Percentiles rank a stretch among this genome's conserved stretches.
phyloP scores from a whole-genome alignment of 2,329 filamentous ascomycete genomes.

The Aspergillus vadensis region DNA sequence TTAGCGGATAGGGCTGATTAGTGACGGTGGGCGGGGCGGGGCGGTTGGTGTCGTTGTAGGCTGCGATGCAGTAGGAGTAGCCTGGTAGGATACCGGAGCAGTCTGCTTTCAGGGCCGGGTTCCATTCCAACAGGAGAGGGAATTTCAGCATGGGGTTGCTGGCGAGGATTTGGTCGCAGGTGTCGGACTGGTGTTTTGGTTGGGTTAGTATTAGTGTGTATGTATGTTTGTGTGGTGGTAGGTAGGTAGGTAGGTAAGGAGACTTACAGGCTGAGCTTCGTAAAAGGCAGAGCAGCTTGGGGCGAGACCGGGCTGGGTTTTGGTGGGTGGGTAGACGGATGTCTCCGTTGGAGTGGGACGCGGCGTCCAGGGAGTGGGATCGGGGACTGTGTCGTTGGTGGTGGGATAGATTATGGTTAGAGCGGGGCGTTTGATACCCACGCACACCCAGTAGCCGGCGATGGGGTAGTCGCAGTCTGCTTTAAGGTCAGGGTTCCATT shows the following conservation, averaged over 20 bases:
- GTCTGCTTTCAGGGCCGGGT: conserved; percentile 13
- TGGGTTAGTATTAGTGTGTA: background rate
- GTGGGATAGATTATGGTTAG: conserved; percentile 5
- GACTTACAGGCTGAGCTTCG: conserved; percentile 8
- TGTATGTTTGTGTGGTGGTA: background rate
- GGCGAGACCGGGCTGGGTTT: conserved; percentile 8
- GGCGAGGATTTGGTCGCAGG: conserved; percentile 10
- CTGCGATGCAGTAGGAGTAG: conserved; percentile 19
- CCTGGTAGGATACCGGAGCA: conserved; percentile 8
- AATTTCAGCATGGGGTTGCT: background rate
- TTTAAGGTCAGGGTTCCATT: conserved; percentile 17
- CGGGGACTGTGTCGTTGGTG: background rate
- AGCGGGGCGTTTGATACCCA: background rate
- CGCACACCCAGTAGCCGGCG: conserved; percentile 16
- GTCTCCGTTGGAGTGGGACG: background rate
- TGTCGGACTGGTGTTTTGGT: conserved; percentile 12
- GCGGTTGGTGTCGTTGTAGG: conserved; percentile 1
- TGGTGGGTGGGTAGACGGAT: background rate
- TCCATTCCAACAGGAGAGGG: conserved; percentile 12
- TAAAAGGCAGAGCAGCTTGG: conserved; percentile 7
- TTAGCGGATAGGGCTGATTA: background rate
- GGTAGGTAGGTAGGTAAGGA: background rate
- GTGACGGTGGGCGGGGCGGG: conserved; percentile 13
- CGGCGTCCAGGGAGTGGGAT: conserved; percentile 1
- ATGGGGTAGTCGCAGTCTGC: conserved; percentile 13